phyloP scores from a whole-genome alignment of 768 basidiomycete genomes.

The Boletus reticulatus region DNA sequence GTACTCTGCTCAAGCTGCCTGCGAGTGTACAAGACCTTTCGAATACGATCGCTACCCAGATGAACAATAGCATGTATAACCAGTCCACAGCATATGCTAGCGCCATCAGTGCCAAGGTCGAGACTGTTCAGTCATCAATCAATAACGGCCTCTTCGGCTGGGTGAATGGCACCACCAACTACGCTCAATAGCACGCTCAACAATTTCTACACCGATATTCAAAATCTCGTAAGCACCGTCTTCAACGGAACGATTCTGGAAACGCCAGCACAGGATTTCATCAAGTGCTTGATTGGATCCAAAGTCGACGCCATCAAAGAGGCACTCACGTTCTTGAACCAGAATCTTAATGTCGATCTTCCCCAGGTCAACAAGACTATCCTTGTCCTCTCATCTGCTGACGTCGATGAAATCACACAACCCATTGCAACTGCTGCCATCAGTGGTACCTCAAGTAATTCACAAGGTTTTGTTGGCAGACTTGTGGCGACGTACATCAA shows the following conservation, averaged over 20 bases:
- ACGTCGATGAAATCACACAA: constrained; percentile 69
- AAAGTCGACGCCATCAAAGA: constrained; percentile 86
- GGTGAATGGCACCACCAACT: constrained; percentile 88
- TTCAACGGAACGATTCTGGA: constrained; percentile 87
- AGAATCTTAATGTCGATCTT: constrained; percentile 80
- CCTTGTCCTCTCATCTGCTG: constrained; percentile 71
- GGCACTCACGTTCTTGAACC: constrained; percentile 87
- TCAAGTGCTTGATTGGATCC: constrained; percentile 86
- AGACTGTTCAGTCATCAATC: constrained; percentile 67
- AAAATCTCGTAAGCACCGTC: constrained; percentile 69
- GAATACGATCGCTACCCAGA: constrained; percentile 63
- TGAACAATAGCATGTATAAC: constrained; percentile 83
- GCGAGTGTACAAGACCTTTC: constrained; percentile 67
- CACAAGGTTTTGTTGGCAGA: constrained; percentile 64
- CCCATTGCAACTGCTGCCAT: constrained; percentile 86
- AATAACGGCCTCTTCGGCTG: constrained; percentile 92
- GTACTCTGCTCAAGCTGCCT: constrained; percentile 61
- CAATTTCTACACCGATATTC: constrained; percentile 83
- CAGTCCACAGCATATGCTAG: constrained; percentile 76
- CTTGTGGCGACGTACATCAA: constrained; percentile 72
- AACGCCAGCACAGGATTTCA: constrained; percentile 78
- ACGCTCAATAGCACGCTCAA: constrained; percentile 85
- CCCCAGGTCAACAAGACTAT: constrained; percentile 73
- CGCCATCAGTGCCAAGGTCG: constrained; percentile 72
- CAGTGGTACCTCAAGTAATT: constrained; percentile 49